Evolutionary conservation across 768 basidiomycete species (phyloP).

Genomic region (Phlebiopsis gigantea): DNA sequence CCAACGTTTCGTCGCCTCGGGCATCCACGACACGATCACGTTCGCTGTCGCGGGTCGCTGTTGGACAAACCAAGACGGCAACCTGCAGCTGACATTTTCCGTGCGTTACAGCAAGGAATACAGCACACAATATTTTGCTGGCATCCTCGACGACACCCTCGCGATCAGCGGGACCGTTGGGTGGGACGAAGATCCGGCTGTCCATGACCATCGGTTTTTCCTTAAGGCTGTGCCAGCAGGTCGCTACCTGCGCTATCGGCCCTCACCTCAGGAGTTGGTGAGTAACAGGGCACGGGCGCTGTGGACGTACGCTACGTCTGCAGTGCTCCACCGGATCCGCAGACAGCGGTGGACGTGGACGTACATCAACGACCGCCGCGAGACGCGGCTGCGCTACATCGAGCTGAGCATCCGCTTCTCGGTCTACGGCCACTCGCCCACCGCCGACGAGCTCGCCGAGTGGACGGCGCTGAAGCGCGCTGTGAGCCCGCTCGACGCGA

Average conservation of each 20-base stretch:
- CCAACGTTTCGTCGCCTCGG: slow-evolving; percentile 7
- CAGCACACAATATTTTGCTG: slow-evolving; percentile 9
- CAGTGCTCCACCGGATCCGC: slow-evolving; percentile 19
- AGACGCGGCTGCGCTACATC: slow-evolving; percentile 20
- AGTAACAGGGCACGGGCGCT: slow-evolving; percentile 22
- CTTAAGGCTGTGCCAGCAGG: slow-evolving; percentile 21
- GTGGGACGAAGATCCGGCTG: not conserved
- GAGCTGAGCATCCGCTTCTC: slow-evolving; percentile 20
- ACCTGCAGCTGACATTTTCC: slow-evolving; percentile 12
- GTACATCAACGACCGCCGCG: slow-evolving; percentile 26
- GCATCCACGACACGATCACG: slow-evolving; percentile 9
- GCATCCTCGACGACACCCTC: slow-evolving; percentile 6
- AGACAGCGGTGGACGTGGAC: slow-evolving; percentile 24
- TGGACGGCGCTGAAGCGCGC: slow-evolving; percentile 13
- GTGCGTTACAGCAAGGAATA: slow-evolving; percentile 7
- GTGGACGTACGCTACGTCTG: slow-evolving; percentile 27
- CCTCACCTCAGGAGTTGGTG: slow-evolving; percentile 19
- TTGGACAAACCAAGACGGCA: slow-evolving; percentile 10
- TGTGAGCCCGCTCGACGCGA: slow-evolving; percentile 21
- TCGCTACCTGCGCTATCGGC: slow-evolving; percentile 20
- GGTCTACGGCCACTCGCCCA: slow-evolving; percentile 17
- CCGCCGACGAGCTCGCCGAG: slow-evolving; percentile 15
- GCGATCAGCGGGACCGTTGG: slow-evolving; percentile 7
- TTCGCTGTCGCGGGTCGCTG: slow-evolving; percentile 16
- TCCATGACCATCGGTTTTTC: slow-evolving; percentile 15